Conservation (phyloP, 176 grass and related monocot species). For the Bromus sterilis region DNA sequence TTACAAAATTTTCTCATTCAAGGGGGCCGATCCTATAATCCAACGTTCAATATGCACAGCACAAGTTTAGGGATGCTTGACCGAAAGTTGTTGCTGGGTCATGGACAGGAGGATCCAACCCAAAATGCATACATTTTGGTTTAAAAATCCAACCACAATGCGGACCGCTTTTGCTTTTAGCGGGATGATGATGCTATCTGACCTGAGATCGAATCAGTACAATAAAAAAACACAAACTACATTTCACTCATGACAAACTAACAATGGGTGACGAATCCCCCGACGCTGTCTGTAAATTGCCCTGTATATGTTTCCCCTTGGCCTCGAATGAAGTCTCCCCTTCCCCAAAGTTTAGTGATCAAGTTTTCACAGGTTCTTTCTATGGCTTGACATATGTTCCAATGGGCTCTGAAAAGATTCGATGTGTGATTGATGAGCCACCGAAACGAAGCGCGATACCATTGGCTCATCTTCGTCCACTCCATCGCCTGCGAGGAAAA, state of each 20-base stretch:
- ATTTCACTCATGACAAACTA: not conserved
- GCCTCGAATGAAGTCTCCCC: too few species aligned
- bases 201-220: not conserved
- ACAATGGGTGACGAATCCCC: not conserved
- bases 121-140: not conserved
- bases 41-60: constrained; percentile 20
- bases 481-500: constrained; percentile 11
- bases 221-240: not conserved
- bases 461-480: not conserved
- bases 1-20: constrained; percentile 3
- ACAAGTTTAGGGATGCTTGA: not conserved
- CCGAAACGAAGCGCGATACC: not conserved
- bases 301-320: not conserved
- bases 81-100: not conserved
- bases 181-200: too few species aligned
- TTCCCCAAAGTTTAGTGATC: too few species aligned
- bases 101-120: constrained; percentile 9
- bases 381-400: not conserved
- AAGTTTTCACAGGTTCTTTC: not conserved
- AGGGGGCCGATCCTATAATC: not conserved
- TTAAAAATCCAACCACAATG: not conserved
- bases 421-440: not conserved
- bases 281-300: not conserved
- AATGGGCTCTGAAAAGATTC: not conserved
- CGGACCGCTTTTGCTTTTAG: constrained; percentile 9